Conservation (phyloP, 2,329 filamentous ascomycete species). For the Clonostachys sp. region DNA sequence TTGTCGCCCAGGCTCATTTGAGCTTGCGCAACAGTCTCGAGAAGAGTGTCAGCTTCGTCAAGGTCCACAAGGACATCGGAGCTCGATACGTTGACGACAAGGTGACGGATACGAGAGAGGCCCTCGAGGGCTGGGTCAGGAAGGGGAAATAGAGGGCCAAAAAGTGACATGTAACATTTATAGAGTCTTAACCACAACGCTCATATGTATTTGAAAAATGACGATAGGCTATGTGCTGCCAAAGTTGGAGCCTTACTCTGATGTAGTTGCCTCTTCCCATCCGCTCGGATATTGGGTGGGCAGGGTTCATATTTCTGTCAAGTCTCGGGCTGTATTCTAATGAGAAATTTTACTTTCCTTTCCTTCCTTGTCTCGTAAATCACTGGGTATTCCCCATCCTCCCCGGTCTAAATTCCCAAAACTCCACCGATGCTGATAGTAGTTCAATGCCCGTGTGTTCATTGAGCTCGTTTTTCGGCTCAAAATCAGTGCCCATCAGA, state of each 20-base stretch:
- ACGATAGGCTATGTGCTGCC: too few species aligned
- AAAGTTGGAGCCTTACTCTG: too few species aligned
- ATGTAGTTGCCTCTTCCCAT: too few species aligned
- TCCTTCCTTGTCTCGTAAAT: too few species aligned
- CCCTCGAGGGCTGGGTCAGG: conserved; percentile 83
- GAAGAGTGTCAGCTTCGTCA: conserved; percentile 68
- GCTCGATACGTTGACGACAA: conserved; percentile 74
- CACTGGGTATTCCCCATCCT: too few species aligned
- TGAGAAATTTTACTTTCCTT: too few species aligned
- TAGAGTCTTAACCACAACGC: too few species aligned
- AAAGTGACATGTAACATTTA: conserved; percentile 25
- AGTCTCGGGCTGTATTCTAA: not conserved
- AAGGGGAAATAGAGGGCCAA: conserved; percentile 65
- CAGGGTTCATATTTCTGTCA: not conserved
- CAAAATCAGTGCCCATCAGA: too few species aligned
- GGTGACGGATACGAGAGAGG: conserved; percentile 70
- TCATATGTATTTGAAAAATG: too few species aligned
- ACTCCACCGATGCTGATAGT: not conserved
- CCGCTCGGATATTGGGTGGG: too few species aligned
- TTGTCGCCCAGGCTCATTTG: conserved; percentile 76
- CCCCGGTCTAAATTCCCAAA: not conserved
- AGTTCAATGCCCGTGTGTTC: too few species aligned
- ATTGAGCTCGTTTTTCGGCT: too few species aligned
- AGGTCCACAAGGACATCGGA: conserved; percentile 67
- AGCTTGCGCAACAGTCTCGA: conserved; percentile 63